Evolutionary conservation across 371 early-diverging fungal genomes (phyloP).

Genomic region (Mucor plumbeus): DNA sequence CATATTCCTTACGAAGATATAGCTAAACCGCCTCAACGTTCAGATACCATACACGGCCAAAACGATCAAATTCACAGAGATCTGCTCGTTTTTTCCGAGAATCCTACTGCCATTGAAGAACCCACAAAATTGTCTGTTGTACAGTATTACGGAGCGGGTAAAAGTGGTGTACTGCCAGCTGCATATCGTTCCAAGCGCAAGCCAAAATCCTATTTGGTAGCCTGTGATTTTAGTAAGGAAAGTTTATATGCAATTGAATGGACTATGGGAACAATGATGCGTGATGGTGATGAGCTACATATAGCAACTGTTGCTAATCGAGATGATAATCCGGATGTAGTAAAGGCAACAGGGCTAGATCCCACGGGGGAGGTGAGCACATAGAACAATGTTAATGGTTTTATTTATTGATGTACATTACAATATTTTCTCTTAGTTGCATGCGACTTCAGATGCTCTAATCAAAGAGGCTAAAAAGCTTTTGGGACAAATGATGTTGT

Average conservation of each 20-base stretch:
- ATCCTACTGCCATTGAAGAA: constrained; percentile 19
- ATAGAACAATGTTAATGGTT: background rate
- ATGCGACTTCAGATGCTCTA: constrained; percentile 32
- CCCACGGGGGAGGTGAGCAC: constrained; percentile 27
- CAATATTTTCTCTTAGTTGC: constrained; percentile 22
- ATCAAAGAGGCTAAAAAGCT: constrained; percentile 31
- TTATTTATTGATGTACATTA: background rate
- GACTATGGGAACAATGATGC: constrained; percentile 62
- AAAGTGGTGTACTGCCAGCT: constrained; percentile 22
- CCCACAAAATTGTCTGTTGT: background rate
- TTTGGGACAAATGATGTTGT: constrained; percentile 47
- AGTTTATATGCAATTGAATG: constrained; percentile 54
- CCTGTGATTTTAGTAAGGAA: constrained; percentile 51
- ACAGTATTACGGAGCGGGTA: constrained; percentile 39
- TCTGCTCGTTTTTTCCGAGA: constrained; percentile 23
- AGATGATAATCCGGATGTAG: constrained; percentile 52
- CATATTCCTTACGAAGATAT: constrained; percentile 34
- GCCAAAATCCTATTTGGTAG: constrained; percentile 41
- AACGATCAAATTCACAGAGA: constrained; percentile 3
- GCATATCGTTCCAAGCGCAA: constrained; percentile 17
- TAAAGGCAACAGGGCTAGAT: constrained; percentile 32
- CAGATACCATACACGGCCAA: constrained; percentile 4
- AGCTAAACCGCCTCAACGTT: background rate
- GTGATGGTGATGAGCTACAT: constrained; percentile 61
- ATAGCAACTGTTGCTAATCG: constrained; percentile 54